These are phyloP conservation scores for Daldinia bambusicola DNA, from an alignment of 495 filamentous ascomycete species.

Conservation along the genomic window DNA sequence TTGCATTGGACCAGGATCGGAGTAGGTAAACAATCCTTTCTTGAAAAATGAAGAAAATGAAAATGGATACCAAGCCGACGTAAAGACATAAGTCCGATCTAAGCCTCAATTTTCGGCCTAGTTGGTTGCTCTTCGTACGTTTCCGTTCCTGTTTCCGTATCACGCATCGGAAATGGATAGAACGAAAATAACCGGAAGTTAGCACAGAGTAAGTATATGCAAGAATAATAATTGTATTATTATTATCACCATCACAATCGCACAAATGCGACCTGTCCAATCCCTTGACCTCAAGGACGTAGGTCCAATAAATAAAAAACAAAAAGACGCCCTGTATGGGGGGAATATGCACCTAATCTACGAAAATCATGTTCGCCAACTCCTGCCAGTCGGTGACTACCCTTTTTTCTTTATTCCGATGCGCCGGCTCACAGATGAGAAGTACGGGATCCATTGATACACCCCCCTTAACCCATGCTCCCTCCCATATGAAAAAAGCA, in stretches of 20 bases:
- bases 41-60: not conserved
- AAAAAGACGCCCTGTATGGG: conserved; percentile 5
- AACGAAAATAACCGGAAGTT: not conserved
- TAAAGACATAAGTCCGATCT: not conserved
- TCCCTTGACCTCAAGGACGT: not conserved
- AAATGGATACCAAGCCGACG: not conserved
- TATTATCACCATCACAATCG: not conserved
- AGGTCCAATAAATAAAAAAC: not conserved
- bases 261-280: not conserved
- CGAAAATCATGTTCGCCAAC: conserved; percentile 12
- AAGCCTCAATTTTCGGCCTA: not conserved
- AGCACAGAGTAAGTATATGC: not conserved
- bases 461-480: conserved; percentile 25
- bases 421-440: conserved; percentile 24
- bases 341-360: conserved; percentile 15
- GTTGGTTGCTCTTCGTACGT: not conserved
- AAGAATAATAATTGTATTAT: not conserved
- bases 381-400: not conserved
- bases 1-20: not conserved
- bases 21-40: not conserved
- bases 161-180: not conserved
- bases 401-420: conserved; percentile 7
- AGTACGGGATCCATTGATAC: conserved; percentile 18
- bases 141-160: not conserved
- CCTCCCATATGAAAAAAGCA: conserved; percentile 18